Evolutionary conservation across 2,329 filamentous ascomycete species (phyloP), one percentile per base, ranked within the genome.

Genomic region (Phialophora expanda): DNA sequence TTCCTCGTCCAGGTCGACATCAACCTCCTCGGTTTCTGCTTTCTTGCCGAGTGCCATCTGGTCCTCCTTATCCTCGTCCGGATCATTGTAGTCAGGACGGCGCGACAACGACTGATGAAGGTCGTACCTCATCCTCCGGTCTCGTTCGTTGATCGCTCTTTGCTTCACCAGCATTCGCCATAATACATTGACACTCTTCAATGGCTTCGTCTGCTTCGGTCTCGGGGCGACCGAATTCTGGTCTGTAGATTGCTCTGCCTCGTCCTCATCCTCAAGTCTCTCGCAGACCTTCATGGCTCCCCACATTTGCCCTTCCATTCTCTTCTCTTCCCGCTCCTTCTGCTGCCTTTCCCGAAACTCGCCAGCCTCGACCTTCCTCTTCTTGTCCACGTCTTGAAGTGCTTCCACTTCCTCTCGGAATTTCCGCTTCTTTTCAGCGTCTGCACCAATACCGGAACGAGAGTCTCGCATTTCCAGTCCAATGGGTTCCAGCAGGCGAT

Each of bases 271-370:
- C 66, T 90, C 88, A 78, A 98, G 85, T 60, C 87, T 81, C 80
- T 97, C 92, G 2, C 91, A 88, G 9, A 95, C 87, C 72, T 90
- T 90, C 83, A 97, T 93, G 24, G 92, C 94, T 1, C 87, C 91
- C 68, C 85, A 84, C 24, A 94, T 82, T 76, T 90, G 86, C 28
- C 85, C 86, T 77, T 96, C 92, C 3, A 85, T 75, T 71, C 89
- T 84, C 67, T 84, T 86, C 62, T 86, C 84, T 78, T 94, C 90
- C 61, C 88, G 83, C 77, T 94, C 91, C 74, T 81, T 83, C 66
- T 89, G 83, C 65, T 92, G 85, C 1, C 92, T 82, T 69, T 91
- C 89, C 9, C 91, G 82, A 74, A 91, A 96, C 74, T 90, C 90
- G 0, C 84, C 84, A 66, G 90, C 89, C 50, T 91, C 83, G 56